These are phyloP conservation scores for Blastobotrys chiropterorum DNA, from an alignment of 805 yeast species.

Conservation along the genomic window DNA sequence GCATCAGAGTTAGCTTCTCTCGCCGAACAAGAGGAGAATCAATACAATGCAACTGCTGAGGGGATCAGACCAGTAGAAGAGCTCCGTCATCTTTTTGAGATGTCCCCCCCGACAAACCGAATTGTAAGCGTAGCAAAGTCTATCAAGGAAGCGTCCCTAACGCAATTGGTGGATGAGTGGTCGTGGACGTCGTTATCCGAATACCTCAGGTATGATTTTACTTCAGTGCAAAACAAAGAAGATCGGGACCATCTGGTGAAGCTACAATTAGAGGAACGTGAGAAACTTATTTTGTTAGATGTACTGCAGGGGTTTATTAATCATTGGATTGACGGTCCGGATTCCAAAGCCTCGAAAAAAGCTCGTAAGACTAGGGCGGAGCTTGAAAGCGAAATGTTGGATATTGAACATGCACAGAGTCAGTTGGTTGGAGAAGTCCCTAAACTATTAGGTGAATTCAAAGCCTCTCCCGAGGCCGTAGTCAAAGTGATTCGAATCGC, in stretches of 20 bases:
- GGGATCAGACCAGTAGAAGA: neutral
- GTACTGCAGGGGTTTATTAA: slow-evolving; percentile 27
- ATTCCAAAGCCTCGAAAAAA: neutral
- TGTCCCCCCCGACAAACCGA: neutral
- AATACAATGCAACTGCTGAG: neutral
- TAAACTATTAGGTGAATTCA: slow-evolving; percentile 21
- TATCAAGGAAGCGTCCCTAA: neutral
- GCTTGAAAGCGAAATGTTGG: slow-evolving; percentile 6
- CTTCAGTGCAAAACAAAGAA: slow-evolving; percentile 7
- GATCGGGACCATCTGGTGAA: neutral
- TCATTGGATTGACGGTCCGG: slow-evolving; percentile 24
- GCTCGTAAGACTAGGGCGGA: neutral
- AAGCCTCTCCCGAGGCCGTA: slow-evolving; percentile 19
- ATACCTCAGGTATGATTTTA: slow-evolving; percentile 37
- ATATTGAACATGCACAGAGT: slow-evolving; percentile 5
- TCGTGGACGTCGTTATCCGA: slow-evolving; percentile 37
- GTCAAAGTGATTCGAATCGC: slow-evolving; percentile 19
- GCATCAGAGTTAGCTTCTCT: neutral
- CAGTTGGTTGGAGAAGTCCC: slow-evolving; percentile 18
- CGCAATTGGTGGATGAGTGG: slow-evolving; percentile 7
- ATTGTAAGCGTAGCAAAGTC: neutral
- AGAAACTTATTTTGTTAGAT: slow-evolving; percentile 15
- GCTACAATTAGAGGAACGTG: slow-evolving; percentile 4
- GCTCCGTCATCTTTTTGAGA: neutral
- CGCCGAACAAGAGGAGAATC: neutral